These are phyloP conservation scores for Diaporthe destruens DNA, from an alignment of 2,329 filamentous ascomycete genomes.

Conservation along the genomic window DNA sequence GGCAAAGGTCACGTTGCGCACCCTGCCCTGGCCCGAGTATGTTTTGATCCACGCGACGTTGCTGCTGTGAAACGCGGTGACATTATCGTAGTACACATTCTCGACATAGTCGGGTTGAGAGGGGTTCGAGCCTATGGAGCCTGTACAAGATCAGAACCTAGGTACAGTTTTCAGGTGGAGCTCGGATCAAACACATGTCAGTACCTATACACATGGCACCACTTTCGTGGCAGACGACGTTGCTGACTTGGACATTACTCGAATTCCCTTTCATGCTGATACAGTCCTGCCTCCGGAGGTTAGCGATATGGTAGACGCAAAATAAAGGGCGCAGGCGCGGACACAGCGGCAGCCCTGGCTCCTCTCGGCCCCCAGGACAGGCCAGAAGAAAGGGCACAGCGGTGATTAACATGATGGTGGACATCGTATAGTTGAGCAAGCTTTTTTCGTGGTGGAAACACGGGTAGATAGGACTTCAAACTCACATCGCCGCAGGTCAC, in stretches of 20 bases:
- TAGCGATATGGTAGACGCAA: no score
- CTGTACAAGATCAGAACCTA: conserved; percentile 34
- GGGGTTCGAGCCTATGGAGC: conserved; percentile 53
- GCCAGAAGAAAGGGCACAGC: no score
- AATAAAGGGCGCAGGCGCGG: no score
- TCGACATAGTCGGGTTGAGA: conserved; percentile 50
- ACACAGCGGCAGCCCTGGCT: no score
- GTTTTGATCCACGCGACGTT: conserved; percentile 60
- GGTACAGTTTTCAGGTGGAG: not conserved
- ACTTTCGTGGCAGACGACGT: conserved; percentile 56
- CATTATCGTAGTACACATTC: conserved; percentile 54
- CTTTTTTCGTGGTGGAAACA: not conserved
- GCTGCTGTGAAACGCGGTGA: conserved; percentile 53
- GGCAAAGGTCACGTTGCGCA: conserved; percentile 58
- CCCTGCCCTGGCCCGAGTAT: conserved; percentile 55
- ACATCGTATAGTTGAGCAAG: not conserved
- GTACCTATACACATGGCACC: conserved; percentile 51
- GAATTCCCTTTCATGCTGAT: conserved; percentile 57
- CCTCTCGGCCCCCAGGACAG: no score
- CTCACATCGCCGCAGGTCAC: conserved; percentile 56
- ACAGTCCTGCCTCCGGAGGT: no score
- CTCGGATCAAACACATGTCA: not conserved
- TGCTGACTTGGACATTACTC: conserved; percentile 52
- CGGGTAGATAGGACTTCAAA: not conserved
- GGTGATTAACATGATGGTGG: not conserved